Evolutionary conservation across 768 basidiomycete species (phyloP), one percentile per base, ranked within the genome.

Genomic region (Suillus weaverae): DNA sequence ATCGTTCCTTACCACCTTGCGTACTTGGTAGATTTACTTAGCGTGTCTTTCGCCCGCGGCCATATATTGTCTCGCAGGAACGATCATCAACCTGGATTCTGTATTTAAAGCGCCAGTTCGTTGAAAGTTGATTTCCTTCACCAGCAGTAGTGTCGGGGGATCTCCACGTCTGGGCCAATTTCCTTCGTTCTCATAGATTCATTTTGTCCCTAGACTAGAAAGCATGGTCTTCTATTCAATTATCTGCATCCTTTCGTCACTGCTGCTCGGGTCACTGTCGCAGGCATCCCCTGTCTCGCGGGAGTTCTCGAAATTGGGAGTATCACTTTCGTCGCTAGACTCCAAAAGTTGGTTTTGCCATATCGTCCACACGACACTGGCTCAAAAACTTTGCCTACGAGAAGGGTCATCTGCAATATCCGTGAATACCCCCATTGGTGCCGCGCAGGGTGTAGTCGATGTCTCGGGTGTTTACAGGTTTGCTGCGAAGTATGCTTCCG

Each of bases 401-500:
- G 71, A 74, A 38, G 73, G 73, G 30, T 65, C 67, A n/a, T 64
- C 67, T 18, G 65, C 67, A 32, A 20, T 71, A 30, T 67, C 69
- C 48, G 79, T 84, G 32, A 62, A 64, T 5, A 91, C 90, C 1
- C 78, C 81, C 20, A 64, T 90, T 32, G 90, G 90, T 20, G 74
- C 76, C 22, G 90, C 90, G 10, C 72, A 73, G 20, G 90, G 90
- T 36, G 78, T 81, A 5, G 46, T 76, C 4, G 85, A 85, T 44
- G 75, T 77, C 20, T 72, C 80, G 54, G 85, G 84, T 36, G 85
- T 82, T 33, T 74, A 78, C 60, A 81, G 89, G 48, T 92, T 87
- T 71, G 72, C 84, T 38, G 89, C 89, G 64, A 87, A 82, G 70
- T 93, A 93, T 72, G 91, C 86, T 9, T 79, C 79, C 63, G 87